Evolutionary conservation across 495 filamentous ascomycete genomes (phyloP), one percentile per base, ranked within the genome.

Genomic region (Trichoderma gamsii): DNA sequence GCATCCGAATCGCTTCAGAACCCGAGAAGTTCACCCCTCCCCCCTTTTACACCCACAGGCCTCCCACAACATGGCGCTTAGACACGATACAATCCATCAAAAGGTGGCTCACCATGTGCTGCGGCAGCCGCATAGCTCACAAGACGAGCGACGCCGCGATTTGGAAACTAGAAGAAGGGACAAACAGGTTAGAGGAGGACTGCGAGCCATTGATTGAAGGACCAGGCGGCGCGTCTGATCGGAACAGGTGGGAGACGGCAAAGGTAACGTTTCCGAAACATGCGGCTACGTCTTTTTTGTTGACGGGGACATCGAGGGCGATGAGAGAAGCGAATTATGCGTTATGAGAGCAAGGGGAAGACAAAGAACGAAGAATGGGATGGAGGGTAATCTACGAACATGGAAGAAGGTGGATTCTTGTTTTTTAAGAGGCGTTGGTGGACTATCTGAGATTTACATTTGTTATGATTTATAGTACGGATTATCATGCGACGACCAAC

Each of bases 251-350:
- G 41, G 63, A 41, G 63, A 21, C 35, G 41, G 18, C 18, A 35
- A 65, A 35, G 41, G 29, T 65, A n/a, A 65, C 63, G 41, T 41
- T 65, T 65, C 82, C 81, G 27, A 76, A 74, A 1, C 78, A 84
- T 63, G 78, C 82, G 4, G 76, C 71, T 8, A 66, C 72, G 8
- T 77, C 80, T n/a, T 78, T 77, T 70, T 69, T 81, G 21, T 76
- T 71, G 69, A 82, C 81, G 0, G 74, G 80, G 18, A 79, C 79
- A 8, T 70, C 78, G 9, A 68, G 68, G 9, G 56, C 65, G 15
- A 82, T 82, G 72, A 78, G 69, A 63, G 69, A 69, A 51, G 75
- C 73, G 8, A 80, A 80, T 64, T 76, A 76, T 59, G 73, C 74
- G 41, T 67, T 76, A n/a, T 79, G 70, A 73, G 25, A 18, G 25